Evolutionary conservation across 1,139 yeast species (phyloP), one percentile per base, ranked within the genome.

Genomic region (Sugiyamaella neomexicana): DNA sequence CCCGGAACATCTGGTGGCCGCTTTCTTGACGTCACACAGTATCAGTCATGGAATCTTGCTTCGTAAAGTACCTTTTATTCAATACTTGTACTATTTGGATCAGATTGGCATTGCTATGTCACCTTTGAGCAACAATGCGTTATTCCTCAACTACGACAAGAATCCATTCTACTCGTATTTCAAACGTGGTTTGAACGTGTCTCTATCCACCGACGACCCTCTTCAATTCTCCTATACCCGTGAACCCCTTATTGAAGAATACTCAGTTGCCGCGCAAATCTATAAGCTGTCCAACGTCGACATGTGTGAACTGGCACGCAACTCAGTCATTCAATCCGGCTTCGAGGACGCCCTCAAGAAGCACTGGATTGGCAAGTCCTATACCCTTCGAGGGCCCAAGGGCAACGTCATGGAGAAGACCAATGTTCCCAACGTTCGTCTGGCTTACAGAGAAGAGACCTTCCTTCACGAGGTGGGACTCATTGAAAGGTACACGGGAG

Each of bases 81-180:
- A 95, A 71, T 95, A 93, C 69, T 75, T 95, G 61, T 95, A 85
- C 74, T 95, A 89, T 68, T 75, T 95, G 69, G 97, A 93, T 67
- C 99, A 93, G 71, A 84, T 95, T 66, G 98, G 97, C 29, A 80
- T 95, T 70, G 99, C 99, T n/a, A 93, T 95, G 99, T 90, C 97
- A 5, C 99, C 99, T 46, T 76, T 95, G 62, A 89, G 97, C 12
- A 95, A 95, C 75, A 95, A 95, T 71, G 99, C 99, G 0, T 78
- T 95, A 67, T 95, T 95, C 69, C 78, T 95, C 72, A 89, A 97
- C 0, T 95, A 93, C 68, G 99, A 93, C 68, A 93, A 93, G 71
- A 86, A 86, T 68, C 99, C 99, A 27, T 90, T 93, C 78, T 85
- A 86, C 63, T 78, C 82, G 61, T 95, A 89, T 70, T 93, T 91